Evolutionary conservation across 2,329 filamentous ascomycete species (phyloP).

Genomic region (Mariannaea elegans): DNA sequence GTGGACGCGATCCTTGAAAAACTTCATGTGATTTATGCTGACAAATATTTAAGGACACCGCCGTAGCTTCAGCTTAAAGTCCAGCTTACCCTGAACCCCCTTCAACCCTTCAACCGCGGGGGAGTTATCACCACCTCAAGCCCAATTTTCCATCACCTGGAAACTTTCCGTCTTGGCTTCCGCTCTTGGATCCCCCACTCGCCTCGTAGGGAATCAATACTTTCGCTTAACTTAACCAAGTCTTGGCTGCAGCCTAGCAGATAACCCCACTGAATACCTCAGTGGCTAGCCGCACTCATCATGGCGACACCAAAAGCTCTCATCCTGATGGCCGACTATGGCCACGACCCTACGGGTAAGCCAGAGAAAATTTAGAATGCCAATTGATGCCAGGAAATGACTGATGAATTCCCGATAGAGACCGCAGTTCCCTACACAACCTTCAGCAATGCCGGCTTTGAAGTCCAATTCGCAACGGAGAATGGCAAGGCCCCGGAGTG

Average conservation of each 20-base stretch:
- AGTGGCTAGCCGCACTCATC: neutral
- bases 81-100: too few species aligned
- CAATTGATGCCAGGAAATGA: neutral
- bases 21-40: too few species aligned
- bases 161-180: too few species aligned
- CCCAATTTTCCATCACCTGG: too few species aligned
- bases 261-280: neutral
- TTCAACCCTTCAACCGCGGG: too few species aligned
- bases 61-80: too few species aligned
- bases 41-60: too few species aligned
- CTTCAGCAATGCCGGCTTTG: slow-evolving; percentile 58
- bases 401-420: slow-evolving; percentile 46
- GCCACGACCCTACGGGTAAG: slow-evolving; percentile 63
- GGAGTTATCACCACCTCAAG: too few species aligned
- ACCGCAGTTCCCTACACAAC: slow-evolving; percentile 58
- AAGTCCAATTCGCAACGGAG: slow-evolving; percentile 60
- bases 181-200: too few species aligned
- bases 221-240: too few species aligned
- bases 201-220: too few species aligned
- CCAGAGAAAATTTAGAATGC: neutral
- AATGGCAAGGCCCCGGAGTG: slow-evolving; percentile 56
- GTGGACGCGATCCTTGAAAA: too few species aligned
- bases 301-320: slow-evolving; percentile 46
- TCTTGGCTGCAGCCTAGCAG: slow-evolving; percentile 53
- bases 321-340: slow-evolving; percentile 63